Evolutionary conservation across 257 asterid genomes (phyloP), one percentile per base, ranked within the genome.

Genomic region (Lycium ferocissimum): DNA sequence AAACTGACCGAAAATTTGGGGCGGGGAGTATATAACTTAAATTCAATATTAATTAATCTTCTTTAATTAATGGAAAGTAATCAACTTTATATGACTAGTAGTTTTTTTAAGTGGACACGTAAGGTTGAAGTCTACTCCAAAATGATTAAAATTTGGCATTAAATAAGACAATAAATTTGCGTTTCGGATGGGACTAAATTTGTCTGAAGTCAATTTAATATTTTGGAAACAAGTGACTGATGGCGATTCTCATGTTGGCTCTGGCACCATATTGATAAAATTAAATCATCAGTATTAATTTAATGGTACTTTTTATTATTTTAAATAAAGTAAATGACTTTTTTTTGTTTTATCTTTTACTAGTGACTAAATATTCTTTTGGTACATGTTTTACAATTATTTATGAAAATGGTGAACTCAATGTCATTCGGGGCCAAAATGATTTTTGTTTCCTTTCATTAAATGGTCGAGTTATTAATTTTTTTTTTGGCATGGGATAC

Each of bases 61-160:
- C 40, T 12, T 26, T 71, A 13, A 45, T 81, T 71, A 51, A 70
- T 26, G 84, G 18, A 12, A 65, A 76, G 70, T 63, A 84, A 86
- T 79, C 85, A 33, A 79, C 82, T 35, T 80, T 86, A 57, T 5
- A 4, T 70, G 10, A n/a, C 54, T 18, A 82, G 53, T 18, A 82
- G 53, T 65, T 3, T 53, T 53, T 14, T n/a, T 35, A 7, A 17
- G 13, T 43, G 22, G 62, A 37, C 85, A 51, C 85, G 72, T 61
- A 26, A 37, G 65, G 13, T 7, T 87, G 65, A 87, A 81, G 65
- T 69, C 45, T 58, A 72, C 83, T 70, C 65, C 26, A 63, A 57
- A 40, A 20, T 81, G 2, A 38, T 5, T 53, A 43, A 22, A 76
- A 2, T 51, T 26, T 22, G 11, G 13, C 67, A 73, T 40, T 45